Percentiles rank a stretch among this genome's conserved stretches.
phyloP scores from a whole-genome alignment of 371 early-diverging fungal species.

The Actinomucor elegans region DNA sequence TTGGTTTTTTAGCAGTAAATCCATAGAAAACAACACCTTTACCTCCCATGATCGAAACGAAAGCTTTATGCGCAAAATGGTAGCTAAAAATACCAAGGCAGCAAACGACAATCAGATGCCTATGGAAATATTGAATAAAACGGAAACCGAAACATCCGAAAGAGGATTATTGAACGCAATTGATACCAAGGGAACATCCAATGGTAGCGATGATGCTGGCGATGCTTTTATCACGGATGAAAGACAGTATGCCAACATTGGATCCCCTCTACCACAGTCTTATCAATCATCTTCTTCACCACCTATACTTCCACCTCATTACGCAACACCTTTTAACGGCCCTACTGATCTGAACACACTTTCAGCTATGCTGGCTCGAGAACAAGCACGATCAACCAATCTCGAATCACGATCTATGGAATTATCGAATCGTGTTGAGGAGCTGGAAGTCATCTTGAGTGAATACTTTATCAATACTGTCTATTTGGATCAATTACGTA shows the following conservation, averaged over 20 bases:
- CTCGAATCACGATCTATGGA: constrained; percentile 10
- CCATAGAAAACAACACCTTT: constrained; percentile 4
- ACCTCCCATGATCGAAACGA: background rate
- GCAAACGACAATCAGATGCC: too few species aligned
- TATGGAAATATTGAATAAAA: too few species aligned
- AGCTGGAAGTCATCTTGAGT: constrained; percentile 36
- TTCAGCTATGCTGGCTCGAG: background rate
- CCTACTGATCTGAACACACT: background rate
- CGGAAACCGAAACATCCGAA: too few species aligned
- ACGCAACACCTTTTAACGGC: background rate
- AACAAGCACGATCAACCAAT: background rate
- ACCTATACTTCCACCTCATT: background rate
- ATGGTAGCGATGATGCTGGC: too few species aligned
- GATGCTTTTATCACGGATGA: too few species aligned
- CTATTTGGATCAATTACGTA: constrained; percentile 33
- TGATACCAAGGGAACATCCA: background rate
- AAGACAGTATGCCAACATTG: background rate
- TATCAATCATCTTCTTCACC: background rate
- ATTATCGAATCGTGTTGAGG: constrained; percentile 31
- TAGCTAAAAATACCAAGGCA: background rate
- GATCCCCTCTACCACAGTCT: background rate
- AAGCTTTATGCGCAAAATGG: background rate
- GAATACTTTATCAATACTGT: constrained; percentile 42
- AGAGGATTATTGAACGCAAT: background rate
- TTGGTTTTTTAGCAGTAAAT: constrained; percentile 18